Evolutionary conservation across 148 eudicot species (phyloP), one percentile per base, ranked within the genome.

Genomic region (Polygonum maritimum): DNA sequence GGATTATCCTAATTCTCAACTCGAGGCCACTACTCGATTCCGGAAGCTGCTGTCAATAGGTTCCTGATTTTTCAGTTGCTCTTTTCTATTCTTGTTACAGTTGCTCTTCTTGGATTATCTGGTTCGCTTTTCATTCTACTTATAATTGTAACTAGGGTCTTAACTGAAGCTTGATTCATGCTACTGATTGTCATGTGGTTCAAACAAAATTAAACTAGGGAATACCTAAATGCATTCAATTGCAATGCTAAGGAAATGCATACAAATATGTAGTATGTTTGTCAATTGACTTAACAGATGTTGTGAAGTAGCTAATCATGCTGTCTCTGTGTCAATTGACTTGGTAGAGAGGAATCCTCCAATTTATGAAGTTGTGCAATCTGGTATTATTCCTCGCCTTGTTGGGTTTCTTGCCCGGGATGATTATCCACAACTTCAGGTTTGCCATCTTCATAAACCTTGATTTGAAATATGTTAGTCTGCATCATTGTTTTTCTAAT

Each of bases 311-410:
- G 45, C 45, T 41, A 45, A 72, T 1, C 41, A 16, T 14, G 71
- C n/a, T 44, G 14, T 19, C 21, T 44, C 45, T 72, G 54, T 70
- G 22, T 12, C 11, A 22, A 14, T 12, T 54, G 9, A 41, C 16
- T 60, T 19, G 78, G 72, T 80, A 93, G 98, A 93, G 71, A 86
- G 98, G 15, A 91, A 93, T 78, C 96, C 98, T 52, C 96, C 98
- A 12, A 93, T 93, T 16, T 92, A 93, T 72, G 96, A 91, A 82
- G 98, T 93, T 54, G 87, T 93, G 76, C 90, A 90, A 77, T 85
- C 98, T 31, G 98, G 96, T 55, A 93, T 89, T 77, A 93, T 90
- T 82, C 96, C 92, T 49, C 92, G 93, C 15, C 85, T 93, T 76
- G 91, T 90, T 78, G 90, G 85, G 71, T 93, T 90, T 81, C 88